Evolutionary conservation across 306 rosid genomes (phyloP).

Genomic region (Astragalus membranaceus): DNA sequence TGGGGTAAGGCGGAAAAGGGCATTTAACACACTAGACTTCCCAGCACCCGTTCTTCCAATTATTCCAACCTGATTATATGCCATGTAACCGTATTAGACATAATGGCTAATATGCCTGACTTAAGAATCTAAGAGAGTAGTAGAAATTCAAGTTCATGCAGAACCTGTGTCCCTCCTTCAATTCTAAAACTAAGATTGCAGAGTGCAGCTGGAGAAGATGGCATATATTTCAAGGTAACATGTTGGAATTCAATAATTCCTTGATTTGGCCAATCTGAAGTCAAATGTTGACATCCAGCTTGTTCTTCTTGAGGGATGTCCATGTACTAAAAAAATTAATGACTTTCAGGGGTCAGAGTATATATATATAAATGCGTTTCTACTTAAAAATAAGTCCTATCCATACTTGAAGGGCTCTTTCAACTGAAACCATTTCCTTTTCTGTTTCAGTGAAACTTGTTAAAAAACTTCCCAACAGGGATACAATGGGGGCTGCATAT

Average conservation of each 20-base stretch:
- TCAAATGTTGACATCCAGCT: constrained; percentile 43
- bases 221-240: constrained; percentile 85
- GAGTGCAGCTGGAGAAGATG: constrained; percentile 80
- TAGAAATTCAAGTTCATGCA: background rate
- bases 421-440: constrained; percentile 97
- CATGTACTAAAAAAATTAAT: constrained; percentile 54
- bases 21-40: constrained; percentile 90
- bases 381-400: constrained; percentile 6
- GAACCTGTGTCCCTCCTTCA: constrained; percentile 73
- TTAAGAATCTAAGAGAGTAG: background rate
- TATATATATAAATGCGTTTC: background rate
- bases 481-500: constrained; percentile 83
- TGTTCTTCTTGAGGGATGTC: constrained; percentile 84
- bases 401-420: constrained; percentile 87
- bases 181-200: constrained; percentile 66
- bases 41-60: constrained; percentile 99
- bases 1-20: constrained; percentile 82
- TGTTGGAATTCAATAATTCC: constrained; percentile 74
- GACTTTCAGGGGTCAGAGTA: constrained; percentile 13
- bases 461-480: constrained; percentile 74
- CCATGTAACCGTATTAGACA: constrained; percentile 2
- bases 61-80: constrained; percentile 66
- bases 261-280: constrained; percentile 65
- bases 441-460: constrained; percentile 95
- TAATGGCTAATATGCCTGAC: background rate